phyloP scores from a whole-genome alignment of 129 eudicot genomes.

The Oenanthe sinensis region DNA sequence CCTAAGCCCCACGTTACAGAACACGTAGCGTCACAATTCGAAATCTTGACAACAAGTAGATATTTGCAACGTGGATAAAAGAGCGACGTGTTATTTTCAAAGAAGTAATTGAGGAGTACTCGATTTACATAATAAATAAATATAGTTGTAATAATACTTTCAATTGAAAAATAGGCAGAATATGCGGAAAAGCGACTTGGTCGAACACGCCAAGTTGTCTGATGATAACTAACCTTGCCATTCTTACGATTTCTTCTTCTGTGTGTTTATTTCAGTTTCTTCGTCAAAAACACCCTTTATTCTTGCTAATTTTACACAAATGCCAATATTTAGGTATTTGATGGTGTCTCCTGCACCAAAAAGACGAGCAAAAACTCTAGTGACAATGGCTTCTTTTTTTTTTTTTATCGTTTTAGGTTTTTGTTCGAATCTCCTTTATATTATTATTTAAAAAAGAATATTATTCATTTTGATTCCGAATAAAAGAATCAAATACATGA shows the following conservation, averaged over 20 bases:
- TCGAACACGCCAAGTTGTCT: neutral
- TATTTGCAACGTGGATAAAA: neutral
- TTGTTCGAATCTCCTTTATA: too few species aligned
- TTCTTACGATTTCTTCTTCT: neutral
- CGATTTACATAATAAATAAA: neutral
- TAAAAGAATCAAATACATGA: too few species aligned
- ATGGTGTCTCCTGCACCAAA: too few species aligned
- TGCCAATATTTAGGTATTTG: neutral
- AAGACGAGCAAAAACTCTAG: too few species aligned
- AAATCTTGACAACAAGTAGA: neutral
- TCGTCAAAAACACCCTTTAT: neutral
- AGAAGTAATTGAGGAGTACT: neutral
- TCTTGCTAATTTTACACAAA: neutral
- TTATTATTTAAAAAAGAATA: too few species aligned
- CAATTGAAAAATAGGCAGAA: neutral
- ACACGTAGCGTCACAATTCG: neutral
- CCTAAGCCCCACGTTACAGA: neutral
- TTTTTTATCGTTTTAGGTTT: too few species aligned
- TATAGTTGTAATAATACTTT: too few species aligned
- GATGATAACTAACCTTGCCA: neutral
- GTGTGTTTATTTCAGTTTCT: neutral
- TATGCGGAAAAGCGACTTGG: conserved; percentile 3
- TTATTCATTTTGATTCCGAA: too few species aligned
- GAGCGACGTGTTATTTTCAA: neutral
- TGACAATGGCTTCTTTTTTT: too few species aligned